Conservation (phyloP, 2,329 filamentous ascomycete genomes). For the Aspergillus proliferans region DNA sequence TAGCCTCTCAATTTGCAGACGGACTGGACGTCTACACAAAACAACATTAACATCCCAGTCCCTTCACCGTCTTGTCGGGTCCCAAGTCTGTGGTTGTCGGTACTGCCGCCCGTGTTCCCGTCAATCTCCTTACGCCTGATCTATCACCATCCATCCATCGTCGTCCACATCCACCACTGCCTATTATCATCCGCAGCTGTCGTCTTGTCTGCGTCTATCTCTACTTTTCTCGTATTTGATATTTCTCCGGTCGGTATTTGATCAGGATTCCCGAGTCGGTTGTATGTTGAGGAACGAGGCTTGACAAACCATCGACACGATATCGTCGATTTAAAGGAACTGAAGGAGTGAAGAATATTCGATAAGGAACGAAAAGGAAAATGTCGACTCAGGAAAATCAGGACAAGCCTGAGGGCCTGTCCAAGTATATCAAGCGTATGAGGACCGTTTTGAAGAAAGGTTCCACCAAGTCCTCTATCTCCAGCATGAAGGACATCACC, state of each 20-base stretch:
- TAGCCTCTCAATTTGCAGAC: not conserved
- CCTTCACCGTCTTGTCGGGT: slow-evolving; percentile 17
- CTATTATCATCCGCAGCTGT: not conserved
- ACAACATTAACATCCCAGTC: slow-evolving; percentile 1
- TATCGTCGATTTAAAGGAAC: not conserved
- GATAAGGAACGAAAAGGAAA: not conserved
- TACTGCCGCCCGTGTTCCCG: slow-evolving; percentile 4
- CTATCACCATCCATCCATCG: not conserved
- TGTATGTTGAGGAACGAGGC: not conserved
- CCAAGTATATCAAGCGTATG: slow-evolving; percentile 36
- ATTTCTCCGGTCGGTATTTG: not conserved
- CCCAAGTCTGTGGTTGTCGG: slow-evolving; percentile 19
- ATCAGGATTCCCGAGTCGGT: not conserved
- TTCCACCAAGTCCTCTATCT: slow-evolving; percentile 23
- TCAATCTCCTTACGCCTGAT: not conserved
- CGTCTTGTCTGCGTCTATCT: too few relatives aligned
- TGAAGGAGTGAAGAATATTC: too few relatives aligned
- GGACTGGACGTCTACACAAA: not conserved
- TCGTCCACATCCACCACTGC: not conserved
- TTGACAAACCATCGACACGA: not conserved
- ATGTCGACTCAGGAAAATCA: slow-evolving; percentile 22
- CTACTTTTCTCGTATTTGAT: not conserved
- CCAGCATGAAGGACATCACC: slow-evolving; percentile 11
- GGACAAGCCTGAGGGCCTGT: slow-evolving; percentile 28
- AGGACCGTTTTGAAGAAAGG: slow-evolving; percentile 29